phyloP scores from a whole-genome alignment of 495 filamentous ascomycete species.

The Pyronema omphalodes region DNA sequence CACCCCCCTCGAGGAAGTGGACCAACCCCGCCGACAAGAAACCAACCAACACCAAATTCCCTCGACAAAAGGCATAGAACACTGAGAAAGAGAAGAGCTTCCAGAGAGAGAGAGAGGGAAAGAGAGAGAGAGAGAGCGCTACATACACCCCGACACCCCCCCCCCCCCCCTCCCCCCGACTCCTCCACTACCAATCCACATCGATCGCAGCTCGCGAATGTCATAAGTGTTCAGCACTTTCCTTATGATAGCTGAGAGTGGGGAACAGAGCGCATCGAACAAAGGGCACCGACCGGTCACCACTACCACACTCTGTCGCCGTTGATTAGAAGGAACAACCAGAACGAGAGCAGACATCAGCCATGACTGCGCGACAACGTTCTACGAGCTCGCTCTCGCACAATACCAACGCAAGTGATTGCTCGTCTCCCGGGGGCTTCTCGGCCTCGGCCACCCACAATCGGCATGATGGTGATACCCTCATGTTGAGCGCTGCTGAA shows the following conservation, averaged over 20 bases:
- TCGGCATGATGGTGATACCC: slow-evolving; percentile 17
- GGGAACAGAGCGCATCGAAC: neutral
- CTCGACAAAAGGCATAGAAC: neutral
- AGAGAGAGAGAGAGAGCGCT: too few species aligned
- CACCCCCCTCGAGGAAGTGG: neutral
- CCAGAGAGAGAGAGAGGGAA: too few species aligned
- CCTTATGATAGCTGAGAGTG: slow-evolving; percentile 2
- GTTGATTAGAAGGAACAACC: neutral
- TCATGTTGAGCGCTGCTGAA: slow-evolving; percentile 13
- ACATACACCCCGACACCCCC: neutral
- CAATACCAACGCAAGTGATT: slow-evolving; percentile 11
- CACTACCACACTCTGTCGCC: neutral
- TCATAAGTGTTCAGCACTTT: neutral
- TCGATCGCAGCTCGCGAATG: neutral
- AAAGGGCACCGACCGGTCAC: neutral
- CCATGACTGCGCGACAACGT: slow-evolving; percentile 22
- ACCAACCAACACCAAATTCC: neutral
- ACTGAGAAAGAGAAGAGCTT: too few species aligned
- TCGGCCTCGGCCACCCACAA: slow-evolving; percentile 9
- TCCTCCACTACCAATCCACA: neutral
- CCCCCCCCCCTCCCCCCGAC: neutral
- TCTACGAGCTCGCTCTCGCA: slow-evolving; percentile 19
- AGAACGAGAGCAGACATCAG: too few species aligned
- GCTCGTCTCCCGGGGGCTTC: slow-evolving; percentile 20
- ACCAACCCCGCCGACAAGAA: neutral